Evolutionary conservation across 306 rosid species (phyloP).

Genomic region (Begonia loranthoides): DNA sequence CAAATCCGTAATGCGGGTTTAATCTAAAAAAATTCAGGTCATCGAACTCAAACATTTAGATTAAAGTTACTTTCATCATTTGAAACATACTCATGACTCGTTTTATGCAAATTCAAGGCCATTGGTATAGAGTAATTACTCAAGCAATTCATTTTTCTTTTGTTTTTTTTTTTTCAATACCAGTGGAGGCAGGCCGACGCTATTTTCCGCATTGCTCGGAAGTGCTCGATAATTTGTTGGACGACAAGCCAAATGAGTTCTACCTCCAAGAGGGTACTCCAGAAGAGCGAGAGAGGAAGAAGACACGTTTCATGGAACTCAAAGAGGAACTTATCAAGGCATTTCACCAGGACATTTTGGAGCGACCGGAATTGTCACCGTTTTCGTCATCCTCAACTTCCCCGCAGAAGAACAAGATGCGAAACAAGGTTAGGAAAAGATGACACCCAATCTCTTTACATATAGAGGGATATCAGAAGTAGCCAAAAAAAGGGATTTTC

Average conservation of each 20-base stretch:
- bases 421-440: constrained; percentile 35
- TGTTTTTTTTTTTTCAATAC: not conserved
- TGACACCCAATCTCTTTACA: constrained; percentile 2
- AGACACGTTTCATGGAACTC: constrained; percentile 64
- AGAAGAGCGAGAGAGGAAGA: constrained; percentile 62
- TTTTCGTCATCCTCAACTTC: constrained; percentile 42
- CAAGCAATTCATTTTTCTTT: not conserved
- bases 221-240: constrained; percentile 68
- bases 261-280: constrained; percentile 55
- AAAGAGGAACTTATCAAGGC: constrained; percentile 80
- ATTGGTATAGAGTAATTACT: no score
- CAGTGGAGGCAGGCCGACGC: constrained; percentile 82
- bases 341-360: constrained; percentile 62
- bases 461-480: no score
- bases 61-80: no score
- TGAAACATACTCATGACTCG: no score
- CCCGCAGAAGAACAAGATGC: constrained; percentile 20
- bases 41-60: no score
- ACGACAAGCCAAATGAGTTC: constrained; percentile 50
- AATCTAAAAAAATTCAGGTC: no score
- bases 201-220: constrained; percentile 91
- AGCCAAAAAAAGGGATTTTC: no score
- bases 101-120: no score
- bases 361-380: constrained; percentile 23
- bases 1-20: no score